These are phyloP conservation scores for Trichoderma gamsii DNA, from an alignment of 495 filamentous ascomycete species.

Conservation along the genomic window DNA sequence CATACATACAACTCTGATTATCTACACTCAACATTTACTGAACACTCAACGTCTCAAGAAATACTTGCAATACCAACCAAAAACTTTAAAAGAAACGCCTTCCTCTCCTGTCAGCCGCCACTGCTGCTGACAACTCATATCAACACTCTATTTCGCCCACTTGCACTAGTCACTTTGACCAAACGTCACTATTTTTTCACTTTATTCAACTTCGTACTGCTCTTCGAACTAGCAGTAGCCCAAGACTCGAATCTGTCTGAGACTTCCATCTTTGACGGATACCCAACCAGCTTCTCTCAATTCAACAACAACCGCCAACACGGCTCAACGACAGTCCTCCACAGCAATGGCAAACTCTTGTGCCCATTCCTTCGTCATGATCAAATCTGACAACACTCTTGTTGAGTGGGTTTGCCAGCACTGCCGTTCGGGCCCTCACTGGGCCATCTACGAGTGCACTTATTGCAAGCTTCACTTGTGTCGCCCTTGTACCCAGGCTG, in stretches of 20 bases:
- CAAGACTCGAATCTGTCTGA: background rate
- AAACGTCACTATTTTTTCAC: background rate
- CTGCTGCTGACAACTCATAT: background rate
- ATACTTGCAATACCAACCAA: background rate
- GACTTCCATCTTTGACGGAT: background rate
- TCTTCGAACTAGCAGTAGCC: background rate
- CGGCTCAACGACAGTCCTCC: background rate
- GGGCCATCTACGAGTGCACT: conserved; percentile 75
- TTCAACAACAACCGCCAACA: background rate
- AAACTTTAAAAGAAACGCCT: conserved; percentile 4
- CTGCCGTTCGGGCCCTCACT: conserved; percentile 73
- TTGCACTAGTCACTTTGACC: background rate
- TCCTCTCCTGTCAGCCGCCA: conserved; percentile 2
- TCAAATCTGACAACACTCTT: conserved; percentile 69
- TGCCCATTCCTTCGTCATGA: conserved; percentile 65
- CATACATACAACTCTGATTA: no score
- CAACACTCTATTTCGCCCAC: background rate
- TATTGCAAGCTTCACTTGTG: conserved; percentile 75
- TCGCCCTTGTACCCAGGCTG: conserved; percentile 56
- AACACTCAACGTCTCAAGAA: background rate
- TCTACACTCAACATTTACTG: no score
- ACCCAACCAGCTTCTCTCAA: background rate
- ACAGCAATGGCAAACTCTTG: conserved; percentile 48
- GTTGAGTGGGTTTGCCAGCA: conserved; percentile 73
- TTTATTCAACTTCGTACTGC: background rate